phyloP scores from a whole-genome alignment of 257 asterid species.

The Fraxinus americana region DNA sequence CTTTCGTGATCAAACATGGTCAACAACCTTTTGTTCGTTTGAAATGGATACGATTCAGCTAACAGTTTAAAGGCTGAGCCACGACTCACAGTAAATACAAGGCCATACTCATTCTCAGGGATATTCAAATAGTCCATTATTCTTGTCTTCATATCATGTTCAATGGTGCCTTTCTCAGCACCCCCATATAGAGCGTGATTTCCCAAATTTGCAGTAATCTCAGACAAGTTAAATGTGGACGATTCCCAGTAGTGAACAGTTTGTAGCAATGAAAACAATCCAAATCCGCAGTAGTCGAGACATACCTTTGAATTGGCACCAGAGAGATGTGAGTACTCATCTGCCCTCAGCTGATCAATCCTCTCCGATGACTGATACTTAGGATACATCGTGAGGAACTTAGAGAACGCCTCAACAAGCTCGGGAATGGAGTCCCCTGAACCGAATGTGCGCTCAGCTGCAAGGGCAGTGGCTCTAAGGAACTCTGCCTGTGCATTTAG shows the following conservation, averaged over 20 bases:
- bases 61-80: neutral
- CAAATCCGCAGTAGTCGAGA: too few relatives aligned
- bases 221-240: too few relatives aligned
- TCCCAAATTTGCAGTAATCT: neutral
- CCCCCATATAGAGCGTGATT: neutral
- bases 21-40: neutral
- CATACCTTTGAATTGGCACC: slow-evolving; percentile 5
- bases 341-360: slow-evolving; percentile 40
- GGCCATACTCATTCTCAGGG: neutral
- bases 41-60: neutral
- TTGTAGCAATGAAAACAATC: too few relatives aligned
- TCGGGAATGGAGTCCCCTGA: slow-evolving; percentile 33
- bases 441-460: slow-evolving; percentile 26
- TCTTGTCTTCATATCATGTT: neutral
- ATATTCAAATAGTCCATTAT: neutral
- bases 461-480: slow-evolving; percentile 34
- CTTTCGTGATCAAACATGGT: neutral
- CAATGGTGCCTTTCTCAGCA: neutral
- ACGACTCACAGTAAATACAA: neutral
- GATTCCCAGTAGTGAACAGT: too few relatives aligned
- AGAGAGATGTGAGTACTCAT: slow-evolving; percentile 35
- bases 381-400: slow-evolving; percentile 36
- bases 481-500: slow-evolving; percentile 40
- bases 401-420: slow-evolving; percentile 27
- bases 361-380: slow-evolving; percentile 34